Conservation (phyloP, 345 rosid species). For the Punica granatum region DNA sequence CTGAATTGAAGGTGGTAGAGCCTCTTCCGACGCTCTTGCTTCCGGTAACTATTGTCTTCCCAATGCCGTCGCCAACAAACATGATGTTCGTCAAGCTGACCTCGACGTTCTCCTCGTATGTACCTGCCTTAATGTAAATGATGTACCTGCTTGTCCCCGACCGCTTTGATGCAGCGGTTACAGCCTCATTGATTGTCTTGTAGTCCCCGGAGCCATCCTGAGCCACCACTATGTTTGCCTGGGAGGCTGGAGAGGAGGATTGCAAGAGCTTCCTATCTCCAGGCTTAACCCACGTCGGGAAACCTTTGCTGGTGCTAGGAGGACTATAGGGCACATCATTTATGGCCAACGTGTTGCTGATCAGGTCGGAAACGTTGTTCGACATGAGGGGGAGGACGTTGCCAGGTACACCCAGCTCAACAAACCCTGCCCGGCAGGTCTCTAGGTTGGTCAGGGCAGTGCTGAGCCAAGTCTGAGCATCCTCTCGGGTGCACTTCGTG, state of each 20-base stretch:
- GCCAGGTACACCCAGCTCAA: conserved; percentile 59
- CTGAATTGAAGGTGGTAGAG: conserved; percentile 68
- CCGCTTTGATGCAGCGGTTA: conserved; percentile 45
- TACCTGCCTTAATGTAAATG: conserved; percentile 69
- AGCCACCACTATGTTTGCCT: conserved; percentile 70
- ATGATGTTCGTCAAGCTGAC: conserved; percentile 54
- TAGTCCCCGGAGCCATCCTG: conserved; percentile 78
- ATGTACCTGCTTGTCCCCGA: conserved; percentile 58
- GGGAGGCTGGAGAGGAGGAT: conserved; percentile 28
- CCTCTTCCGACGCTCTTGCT: conserved; percentile 92
- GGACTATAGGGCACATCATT: conserved; percentile 45
- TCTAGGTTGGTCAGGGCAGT: conserved; percentile 81
- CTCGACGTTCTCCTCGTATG: conserved; percentile 58
- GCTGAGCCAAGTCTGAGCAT: conserved; percentile 88
- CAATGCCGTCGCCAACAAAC: conserved; percentile 77
- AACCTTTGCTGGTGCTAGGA: conserved; percentile 40
- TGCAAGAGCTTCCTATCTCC: conserved; percentile 78
- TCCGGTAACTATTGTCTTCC: conserved; percentile 65
- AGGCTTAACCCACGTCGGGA: conserved; percentile 68
- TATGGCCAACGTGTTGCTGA: conserved; percentile 62
- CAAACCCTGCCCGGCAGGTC: conserved; percentile 63
- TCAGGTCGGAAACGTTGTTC: conserved; percentile 62
- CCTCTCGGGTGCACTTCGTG: conserved; percentile 49
- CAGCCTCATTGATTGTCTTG: conserved; percentile 57
- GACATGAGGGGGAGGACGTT: conserved; percentile 53